These are phyloP conservation scores for Physcia stellaris DNA, from an alignment of 495 filamentous ascomycete genomes.

Conservation along the genomic window DNA sequence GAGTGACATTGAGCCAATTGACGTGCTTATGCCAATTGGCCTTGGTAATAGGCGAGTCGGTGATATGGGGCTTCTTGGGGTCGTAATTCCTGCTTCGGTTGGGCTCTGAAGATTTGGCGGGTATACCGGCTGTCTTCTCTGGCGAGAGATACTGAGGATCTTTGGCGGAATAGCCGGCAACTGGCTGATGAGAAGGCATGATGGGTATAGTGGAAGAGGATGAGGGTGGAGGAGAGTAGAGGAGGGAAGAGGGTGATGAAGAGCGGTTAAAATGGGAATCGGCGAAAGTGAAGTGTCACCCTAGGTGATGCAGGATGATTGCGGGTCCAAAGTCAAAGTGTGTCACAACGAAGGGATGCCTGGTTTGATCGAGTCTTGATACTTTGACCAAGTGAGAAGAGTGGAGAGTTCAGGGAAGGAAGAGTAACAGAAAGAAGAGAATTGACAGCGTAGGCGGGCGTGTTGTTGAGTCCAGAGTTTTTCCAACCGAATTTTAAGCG, in stretches of 20 bases:
- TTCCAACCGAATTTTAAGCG: too few species aligned
- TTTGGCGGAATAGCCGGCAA: slow-evolving; percentile 15
- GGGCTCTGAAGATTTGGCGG: slow-evolving; percentile 18
- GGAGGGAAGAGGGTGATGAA: neutral
- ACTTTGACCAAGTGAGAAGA: too few species aligned
- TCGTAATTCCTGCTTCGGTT: slow-evolving; percentile 20
- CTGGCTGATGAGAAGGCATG: slow-evolving; percentile 19
- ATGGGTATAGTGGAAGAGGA: slow-evolving; percentile 1
- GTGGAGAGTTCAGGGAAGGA: too few species aligned
- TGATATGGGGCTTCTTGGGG: slow-evolving; percentile 42
- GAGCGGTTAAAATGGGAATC: neutral
- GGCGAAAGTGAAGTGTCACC: neutral
- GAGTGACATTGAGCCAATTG: slow-evolving; percentile 82
- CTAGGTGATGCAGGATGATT: too few species aligned
- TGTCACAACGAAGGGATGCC: too few species aligned
- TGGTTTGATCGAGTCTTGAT: too few species aligned
- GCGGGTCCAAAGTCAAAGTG: too few species aligned
- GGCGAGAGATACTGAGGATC: slow-evolving; percentile 18
- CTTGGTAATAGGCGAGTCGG: slow-evolving; percentile 57
- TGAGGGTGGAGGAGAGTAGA: neutral
- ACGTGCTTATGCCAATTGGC: slow-evolving; percentile 94
- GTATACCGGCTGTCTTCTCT: slow-evolving; percentile 13
- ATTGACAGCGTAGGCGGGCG: too few species aligned
- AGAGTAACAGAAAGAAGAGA: too few species aligned
- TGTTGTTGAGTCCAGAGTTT: too few species aligned